These are phyloP conservation scores for Chlamydomonas incerta DNA, from an alignment of 139 green algal species.

Conservation along the genomic window DNA sequence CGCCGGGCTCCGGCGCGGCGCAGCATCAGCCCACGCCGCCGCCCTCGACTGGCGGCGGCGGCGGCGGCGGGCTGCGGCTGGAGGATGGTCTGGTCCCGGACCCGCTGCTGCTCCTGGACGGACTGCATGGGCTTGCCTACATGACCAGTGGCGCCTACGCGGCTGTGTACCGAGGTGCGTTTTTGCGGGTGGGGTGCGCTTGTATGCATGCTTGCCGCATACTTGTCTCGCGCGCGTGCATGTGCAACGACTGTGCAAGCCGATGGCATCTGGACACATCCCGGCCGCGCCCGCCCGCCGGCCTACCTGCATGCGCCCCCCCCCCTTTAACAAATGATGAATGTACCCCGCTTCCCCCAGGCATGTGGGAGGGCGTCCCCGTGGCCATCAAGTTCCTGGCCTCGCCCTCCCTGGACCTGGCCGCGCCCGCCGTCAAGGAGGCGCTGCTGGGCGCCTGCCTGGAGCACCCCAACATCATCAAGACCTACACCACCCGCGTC, in stretches of 20 bases:
- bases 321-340: too few species aligned
- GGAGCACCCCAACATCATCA: conserved; percentile 33
- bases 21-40: not conserved
- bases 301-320: too few species aligned
- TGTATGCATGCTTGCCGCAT: too few species aligned
- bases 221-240: too few species aligned
- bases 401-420: conserved; percentile 24
- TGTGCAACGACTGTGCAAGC: too few species aligned
- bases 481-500: conserved; percentile 32
- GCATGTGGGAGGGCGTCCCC: not conserved
- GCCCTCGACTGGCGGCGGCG: too few species aligned
- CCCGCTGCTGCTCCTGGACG: conserved; percentile 29
- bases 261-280: too few species aligned
- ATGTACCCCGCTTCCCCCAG: not conserved
- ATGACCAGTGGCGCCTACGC: conserved; percentile 31
- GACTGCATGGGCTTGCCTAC: not conserved
- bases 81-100: conserved; percentile 33
- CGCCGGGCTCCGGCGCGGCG: not conserved
- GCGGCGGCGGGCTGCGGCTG: not conserved
- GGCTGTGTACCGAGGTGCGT: conserved; percentile 24
- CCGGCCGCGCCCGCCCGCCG: too few species aligned
- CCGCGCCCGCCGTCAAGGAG: conserved; percentile 20
- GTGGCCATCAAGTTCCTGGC: conserved; percentile 43
- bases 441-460: conserved; percentile 25
- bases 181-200: too few species aligned